Percentiles rank a stretch among this genome's conserved stretches.
Evolutionary conservation across 306 rosid species (phyloP).

Genomic region (Cyclanthera cordifolia): DNA sequence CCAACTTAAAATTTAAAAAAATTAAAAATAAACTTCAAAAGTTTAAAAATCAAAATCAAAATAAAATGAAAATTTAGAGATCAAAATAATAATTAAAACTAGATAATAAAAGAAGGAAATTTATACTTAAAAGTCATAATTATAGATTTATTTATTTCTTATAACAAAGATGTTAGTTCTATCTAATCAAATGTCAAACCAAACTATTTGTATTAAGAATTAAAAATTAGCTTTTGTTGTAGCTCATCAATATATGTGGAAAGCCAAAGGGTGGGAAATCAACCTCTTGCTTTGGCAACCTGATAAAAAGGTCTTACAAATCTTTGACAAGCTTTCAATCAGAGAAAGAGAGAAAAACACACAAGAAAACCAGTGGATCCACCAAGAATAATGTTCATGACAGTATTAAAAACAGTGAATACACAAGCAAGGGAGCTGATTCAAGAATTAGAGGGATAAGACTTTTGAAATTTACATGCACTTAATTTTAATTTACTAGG

Average conservation of each 20-base stretch:
- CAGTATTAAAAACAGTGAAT: not conserved
- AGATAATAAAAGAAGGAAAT: no score
- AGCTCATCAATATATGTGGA: constrained; percentile 24
- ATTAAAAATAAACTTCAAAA: no score
- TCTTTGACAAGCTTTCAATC: constrained; percentile 15
- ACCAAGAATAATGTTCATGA: constrained; percentile 10
- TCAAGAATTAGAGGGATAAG: constrained; percentile 23
- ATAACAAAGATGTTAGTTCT: no score
- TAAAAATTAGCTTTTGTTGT: constrained; percentile 1
- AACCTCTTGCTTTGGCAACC: constrained; percentile 34
- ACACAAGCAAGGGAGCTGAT: constrained; percentile 1
- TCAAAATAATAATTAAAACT: no score
- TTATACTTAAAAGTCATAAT: no score
- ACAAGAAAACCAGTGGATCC: constrained; percentile 8
- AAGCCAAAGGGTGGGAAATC: constrained; percentile 17
- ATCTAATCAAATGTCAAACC: no score
- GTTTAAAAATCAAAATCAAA: no score
- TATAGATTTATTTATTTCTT: no score
- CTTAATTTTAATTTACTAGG: no score
- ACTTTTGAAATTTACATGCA: constrained; percentile 3
- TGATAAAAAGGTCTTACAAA: constrained; percentile 31
- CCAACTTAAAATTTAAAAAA: no score
- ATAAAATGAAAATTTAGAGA: no score
- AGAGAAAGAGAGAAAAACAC: constrained; percentile 21
- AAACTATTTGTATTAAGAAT: no score